Percentiles rank a stretch among this genome's conserved stretches.
These are phyloP conservation scores for Lasiosphaeria miniovina DNA, from an alignment of 495 filamentous ascomycete species.

Conservation along the genomic window DNA sequence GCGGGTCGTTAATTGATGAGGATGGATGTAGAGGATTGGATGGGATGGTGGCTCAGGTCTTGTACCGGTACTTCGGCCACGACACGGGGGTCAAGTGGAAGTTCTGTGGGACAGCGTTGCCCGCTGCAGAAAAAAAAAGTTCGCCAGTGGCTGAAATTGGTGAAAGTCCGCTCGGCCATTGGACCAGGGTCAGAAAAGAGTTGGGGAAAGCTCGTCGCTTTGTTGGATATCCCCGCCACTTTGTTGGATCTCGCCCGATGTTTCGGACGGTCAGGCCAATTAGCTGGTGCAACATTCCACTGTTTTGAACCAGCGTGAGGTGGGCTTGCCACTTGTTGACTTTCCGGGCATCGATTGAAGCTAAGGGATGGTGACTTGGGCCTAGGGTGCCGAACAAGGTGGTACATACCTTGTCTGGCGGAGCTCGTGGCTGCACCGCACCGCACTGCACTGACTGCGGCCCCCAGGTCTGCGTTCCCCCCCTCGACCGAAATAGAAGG, in stretches of 20 bases:
- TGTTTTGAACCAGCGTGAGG: constrained; percentile 18
- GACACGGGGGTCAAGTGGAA: constrained; percentile 3
- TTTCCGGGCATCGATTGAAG: constrained; percentile 15
- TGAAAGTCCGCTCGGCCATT: constrained; percentile 30
- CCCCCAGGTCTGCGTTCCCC: constrained; percentile 4
- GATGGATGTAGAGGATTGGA: constrained; percentile 12
- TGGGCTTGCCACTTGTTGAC: background rate
- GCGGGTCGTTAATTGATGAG: background rate
- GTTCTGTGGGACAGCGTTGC: constrained; percentile 12
- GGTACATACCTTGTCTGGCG: constrained; percentile 12
- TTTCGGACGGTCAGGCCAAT: constrained; percentile 28
- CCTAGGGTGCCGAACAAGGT: background rate
- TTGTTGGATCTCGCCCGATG: constrained; percentile 32
- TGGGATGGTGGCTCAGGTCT: constrained; percentile 14
- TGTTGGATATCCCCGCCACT: constrained; percentile 33
- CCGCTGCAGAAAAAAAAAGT: constrained; percentile 6
- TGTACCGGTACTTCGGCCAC: constrained; percentile 31
- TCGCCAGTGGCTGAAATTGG: constrained; percentile 15
- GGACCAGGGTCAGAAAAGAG: constrained; percentile 37
- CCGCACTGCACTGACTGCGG: constrained; percentile 2
- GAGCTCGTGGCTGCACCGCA: constrained; percentile 18
- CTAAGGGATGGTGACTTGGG: background rate
- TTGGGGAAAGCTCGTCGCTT: constrained; percentile 30
- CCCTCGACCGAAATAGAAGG: constrained; percentile 22
- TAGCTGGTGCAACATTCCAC: constrained; percentile 21